Base-by-base conservation (phyloP, 1,139 yeast species). In the Yamadazyma kanchanaburiensis region DNA sequence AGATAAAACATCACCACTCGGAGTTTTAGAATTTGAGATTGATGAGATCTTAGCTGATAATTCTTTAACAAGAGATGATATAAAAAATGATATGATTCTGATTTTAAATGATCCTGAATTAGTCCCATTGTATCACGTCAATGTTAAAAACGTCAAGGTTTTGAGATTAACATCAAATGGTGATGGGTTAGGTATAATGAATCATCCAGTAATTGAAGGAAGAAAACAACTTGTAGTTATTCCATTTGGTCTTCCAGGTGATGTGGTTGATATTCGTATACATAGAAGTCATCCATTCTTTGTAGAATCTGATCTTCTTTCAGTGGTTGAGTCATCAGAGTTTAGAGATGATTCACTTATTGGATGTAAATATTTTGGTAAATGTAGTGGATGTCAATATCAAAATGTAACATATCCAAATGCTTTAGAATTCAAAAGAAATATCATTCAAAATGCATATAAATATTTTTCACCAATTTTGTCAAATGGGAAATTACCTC, bases 171-270 rank as follows among this genome's bases (percentile, higher is more conserved):
- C 86, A 8, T 82, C 96, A 2, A 83, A 78, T 40, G 97, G 97
- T 33, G 91, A 83, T 43, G 89, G 91, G 3, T 46, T 84, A 20
- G 87, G 80, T 0, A 39, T 83, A 5, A 67, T 82, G 20, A 58
- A 66, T 6, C 79, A 79, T 47, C 88, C 88, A 1, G 67, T 62
- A 5, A 64, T 59, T 28, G 38, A 47, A 2, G 55, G 49, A n/a
- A 52, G 49, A 29, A 51, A 48, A 27, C 80, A 74, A 46, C 51
- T 74, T 14, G 74, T 63, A 3, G 60, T 86, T 9, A 76, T 91
- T 5, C 98, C 98, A 10, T 91, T 84, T 60, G 84, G 89, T 4
- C 63, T 85, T 22, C 95, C 95, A 1, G 96, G 95, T 2, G 98
- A 91, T 51, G 49, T 69, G 2, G 91, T 81, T 4, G 64, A 65